Conservation (phyloP, 306 rosid genomes). For the Cucurbita moschata region DNA sequence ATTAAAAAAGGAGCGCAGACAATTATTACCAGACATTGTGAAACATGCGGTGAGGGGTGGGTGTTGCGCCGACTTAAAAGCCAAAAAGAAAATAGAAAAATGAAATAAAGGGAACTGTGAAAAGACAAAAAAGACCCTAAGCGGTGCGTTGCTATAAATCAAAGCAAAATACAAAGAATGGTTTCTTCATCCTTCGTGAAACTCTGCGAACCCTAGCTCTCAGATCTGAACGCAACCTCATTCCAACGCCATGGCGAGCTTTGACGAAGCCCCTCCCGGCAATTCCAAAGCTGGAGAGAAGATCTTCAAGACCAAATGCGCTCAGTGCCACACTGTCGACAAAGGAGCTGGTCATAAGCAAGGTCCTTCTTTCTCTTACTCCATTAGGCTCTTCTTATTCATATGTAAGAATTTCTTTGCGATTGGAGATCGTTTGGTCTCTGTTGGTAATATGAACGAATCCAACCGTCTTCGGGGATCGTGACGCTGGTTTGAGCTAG, state of each 20-base stretch:
- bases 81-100: background rate
- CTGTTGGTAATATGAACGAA: background rate
- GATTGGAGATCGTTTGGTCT: background rate
- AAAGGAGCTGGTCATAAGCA: conserved; percentile 4
- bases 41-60: background rate
- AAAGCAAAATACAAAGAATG: background rate
- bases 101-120: background rate
- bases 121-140: background rate
- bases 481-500: background rate
- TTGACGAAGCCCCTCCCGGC: conserved; percentile 4
- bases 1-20: background rate
- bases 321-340: conserved; percentile 5
- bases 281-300: background rate
- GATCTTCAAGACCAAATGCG: conserved; percentile 6
- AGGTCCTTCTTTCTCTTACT: background rate
- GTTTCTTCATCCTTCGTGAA: background rate
- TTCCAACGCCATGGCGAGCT: background rate
- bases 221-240: background rate
- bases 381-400: background rate
- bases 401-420: background rate
- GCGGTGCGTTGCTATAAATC: background rate
- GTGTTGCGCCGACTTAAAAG: background rate
- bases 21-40: background rate
- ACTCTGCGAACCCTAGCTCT: background rate
- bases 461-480: background rate